These are phyloP conservation scores for Fusarium musae DNA, from an alignment of 2,329 filamentous ascomycete genomes.

Conservation along the genomic window DNA sequence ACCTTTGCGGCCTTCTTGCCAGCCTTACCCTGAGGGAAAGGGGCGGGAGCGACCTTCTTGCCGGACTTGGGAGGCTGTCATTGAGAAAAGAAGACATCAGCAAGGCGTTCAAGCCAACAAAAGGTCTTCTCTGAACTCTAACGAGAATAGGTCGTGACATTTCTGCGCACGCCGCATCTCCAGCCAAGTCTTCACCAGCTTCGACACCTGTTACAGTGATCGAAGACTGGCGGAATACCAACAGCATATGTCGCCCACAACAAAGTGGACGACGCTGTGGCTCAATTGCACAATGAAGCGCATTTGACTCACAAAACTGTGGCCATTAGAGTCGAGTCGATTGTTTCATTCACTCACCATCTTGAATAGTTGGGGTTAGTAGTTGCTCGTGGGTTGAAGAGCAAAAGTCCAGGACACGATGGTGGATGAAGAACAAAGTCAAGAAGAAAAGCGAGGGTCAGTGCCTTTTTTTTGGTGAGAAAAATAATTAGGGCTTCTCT, in stretches of 20 bases:
- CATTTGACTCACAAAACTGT: slow-evolving; percentile 52
- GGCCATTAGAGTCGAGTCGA: slow-evolving; percentile 53
- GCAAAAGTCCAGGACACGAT: slow-evolving; percentile 49
- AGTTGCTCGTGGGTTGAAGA: slow-evolving; percentile 51
- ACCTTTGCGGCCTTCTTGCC: slow-evolving; percentile 98
- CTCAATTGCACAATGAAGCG: slow-evolving; percentile 49
- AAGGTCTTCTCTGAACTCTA: slow-evolving; percentile 93
- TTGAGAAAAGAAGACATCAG: slow-evolving; percentile 99
- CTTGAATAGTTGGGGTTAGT: slow-evolving; percentile 52
- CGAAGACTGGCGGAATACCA: slow-evolving; percentile 50
- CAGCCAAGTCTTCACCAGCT: slow-evolving; percentile 73
- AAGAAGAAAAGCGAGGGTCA: slow-evolving; percentile 39
- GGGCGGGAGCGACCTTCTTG: slow-evolving; percentile 98
- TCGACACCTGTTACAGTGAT: slow-evolving; percentile 39
- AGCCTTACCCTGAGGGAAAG: slow-evolving; percentile 95
- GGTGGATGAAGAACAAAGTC: slow-evolving; percentile 44
- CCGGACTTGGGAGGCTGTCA: slow-evolving; percentile 99
- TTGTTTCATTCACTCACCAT: slow-evolving; percentile 54
- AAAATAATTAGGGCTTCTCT: slow-evolving; percentile 53
- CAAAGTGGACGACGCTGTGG: slow-evolving; percentile 44
- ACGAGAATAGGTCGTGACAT: slow-evolving; percentile 73
- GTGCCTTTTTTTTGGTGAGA: slow-evolving; percentile 46
- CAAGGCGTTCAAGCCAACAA: slow-evolving; percentile 78
- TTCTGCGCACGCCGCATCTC: slow-evolving; percentile 66
- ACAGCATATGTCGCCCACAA: slow-evolving; percentile 41